These are phyloP conservation scores for Pseudoneurospora amorphoporcata DNA, from an alignment of 495 filamentous ascomycete genomes.

Conservation along the genomic window DNA sequence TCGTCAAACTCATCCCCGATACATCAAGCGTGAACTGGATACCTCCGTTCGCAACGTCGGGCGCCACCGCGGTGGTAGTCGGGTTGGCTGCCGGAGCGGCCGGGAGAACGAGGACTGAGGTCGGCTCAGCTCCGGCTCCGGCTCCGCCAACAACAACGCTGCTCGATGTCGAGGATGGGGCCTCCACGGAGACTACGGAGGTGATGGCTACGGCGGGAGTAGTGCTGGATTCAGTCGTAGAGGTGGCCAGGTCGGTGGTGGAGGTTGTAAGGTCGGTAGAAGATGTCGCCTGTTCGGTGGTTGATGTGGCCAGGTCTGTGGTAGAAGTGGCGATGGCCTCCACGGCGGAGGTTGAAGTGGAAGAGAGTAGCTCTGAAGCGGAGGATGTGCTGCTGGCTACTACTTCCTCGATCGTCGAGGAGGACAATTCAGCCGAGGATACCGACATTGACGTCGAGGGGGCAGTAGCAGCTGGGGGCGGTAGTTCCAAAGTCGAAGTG, in stretches of 20 bases:
- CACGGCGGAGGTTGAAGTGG: no score
- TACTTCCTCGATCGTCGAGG: not conserved
- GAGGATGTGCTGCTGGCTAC: not conserved
- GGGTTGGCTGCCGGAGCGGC: not conserved
- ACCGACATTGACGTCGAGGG: not conserved
- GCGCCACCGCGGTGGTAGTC: not conserved
- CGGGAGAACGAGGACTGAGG: conserved; percentile 13
- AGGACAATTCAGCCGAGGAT: not conserved
- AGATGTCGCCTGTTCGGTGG: not conserved
- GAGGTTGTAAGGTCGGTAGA: conserved; percentile 6
- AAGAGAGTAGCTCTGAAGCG: not conserved
- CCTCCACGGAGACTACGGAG: conserved; percentile 1
- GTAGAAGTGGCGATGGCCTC: not conserved
- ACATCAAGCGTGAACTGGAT: conserved; percentile 17
- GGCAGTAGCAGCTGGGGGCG: conserved; percentile 6
- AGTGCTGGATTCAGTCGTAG: not conserved
- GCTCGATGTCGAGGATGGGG: conserved; percentile 7
- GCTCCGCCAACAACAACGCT: not conserved
- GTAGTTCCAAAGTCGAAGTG: conserved; percentile 10
- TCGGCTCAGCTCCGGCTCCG: conserved; percentile 7
- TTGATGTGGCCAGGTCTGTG: conserved; percentile 2
- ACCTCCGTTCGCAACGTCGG: conserved; percentile 4
- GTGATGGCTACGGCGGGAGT: conserved; percentile 1
- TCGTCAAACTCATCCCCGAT: conserved; percentile 22
- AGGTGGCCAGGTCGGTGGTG: not conserved